These are phyloP conservation scores for Flaveria robusta DNA, from an alignment of 129 eudicot genomes.

Conservation along the genomic window DNA sequence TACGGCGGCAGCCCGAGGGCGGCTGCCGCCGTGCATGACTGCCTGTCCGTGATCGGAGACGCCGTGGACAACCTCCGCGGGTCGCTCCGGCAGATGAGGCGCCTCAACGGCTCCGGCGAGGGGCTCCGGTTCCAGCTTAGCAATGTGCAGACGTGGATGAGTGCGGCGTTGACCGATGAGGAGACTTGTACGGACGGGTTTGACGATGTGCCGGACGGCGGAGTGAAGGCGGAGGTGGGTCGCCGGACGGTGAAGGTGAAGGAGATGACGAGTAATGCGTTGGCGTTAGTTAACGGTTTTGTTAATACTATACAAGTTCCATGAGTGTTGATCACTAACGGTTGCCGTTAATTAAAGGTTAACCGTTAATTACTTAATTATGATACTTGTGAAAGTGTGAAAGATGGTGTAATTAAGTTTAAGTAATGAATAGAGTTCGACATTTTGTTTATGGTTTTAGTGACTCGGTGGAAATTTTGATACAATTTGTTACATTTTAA, in stretches of 20 bases:
- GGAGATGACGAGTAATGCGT: conserved; percentile 81
- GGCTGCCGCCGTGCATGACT: conserved; percentile 72
- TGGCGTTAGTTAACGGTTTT: conserved; percentile 75
- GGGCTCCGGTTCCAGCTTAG: conserved; percentile 74
- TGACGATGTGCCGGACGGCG: conserved; percentile 46
- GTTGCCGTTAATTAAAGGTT: background rate
- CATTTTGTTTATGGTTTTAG: too few species aligned
- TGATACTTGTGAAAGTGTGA: background rate
- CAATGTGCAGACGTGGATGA: conserved; percentile 97
- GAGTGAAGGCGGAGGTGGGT: conserved; percentile 55
- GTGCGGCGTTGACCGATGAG: conserved; percentile 85
- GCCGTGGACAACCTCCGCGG: conserved; percentile 65
- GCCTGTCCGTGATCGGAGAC: conserved; percentile 55
- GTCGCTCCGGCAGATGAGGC: conserved; percentile 70
- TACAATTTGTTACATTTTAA: too few species aligned
- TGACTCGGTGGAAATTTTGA: too few species aligned
- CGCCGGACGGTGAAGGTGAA: conserved; percentile 51
- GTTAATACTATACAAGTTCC: conserved; percentile 36
- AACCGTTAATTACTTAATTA: background rate
- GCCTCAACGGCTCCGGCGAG: conserved; percentile 45
- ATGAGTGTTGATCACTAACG: conserved; percentile 31
- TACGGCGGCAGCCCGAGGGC: conserved; percentile 52
- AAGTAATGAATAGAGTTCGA: too few species aligned
- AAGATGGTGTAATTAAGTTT: too few species aligned
- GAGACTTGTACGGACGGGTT: conserved; percentile 95